Conservation (phyloP, 345 rosid genomes). For the Pugionium dolabratum region DNA sequence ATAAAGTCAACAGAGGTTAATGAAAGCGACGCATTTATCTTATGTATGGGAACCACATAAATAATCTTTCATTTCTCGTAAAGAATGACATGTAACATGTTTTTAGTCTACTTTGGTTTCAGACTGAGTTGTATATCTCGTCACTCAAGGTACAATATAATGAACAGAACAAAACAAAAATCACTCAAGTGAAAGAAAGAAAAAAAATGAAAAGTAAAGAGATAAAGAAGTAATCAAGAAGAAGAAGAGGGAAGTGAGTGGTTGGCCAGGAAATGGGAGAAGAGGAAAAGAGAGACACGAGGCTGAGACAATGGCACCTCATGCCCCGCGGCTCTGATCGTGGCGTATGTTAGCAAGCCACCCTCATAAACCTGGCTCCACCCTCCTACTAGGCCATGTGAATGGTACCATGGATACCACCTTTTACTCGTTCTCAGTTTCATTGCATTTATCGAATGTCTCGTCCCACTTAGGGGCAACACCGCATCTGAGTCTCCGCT, state of each 20-base stretch:
- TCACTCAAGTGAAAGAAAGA: background rate
- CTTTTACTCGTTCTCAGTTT: conserved; percentile 63
- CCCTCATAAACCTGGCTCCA: conserved; percentile 75
- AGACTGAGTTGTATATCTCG: background rate
- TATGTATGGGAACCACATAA: too few species aligned
- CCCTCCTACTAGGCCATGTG: conserved; percentile 69
- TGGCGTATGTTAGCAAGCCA: conserved; percentile 54
- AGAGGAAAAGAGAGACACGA: conserved; percentile 50
- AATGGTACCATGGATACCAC: conserved; percentile 89
- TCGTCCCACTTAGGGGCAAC: conserved; percentile 86
- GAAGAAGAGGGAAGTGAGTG: conserved; percentile 39
- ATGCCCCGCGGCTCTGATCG: conserved; percentile 70
- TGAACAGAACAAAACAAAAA: conserved; percentile 2
- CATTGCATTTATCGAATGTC: conserved; percentile 80
- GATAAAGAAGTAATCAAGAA: conserved; percentile 15
- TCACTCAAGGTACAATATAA: background rate
- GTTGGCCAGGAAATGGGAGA: conserved; percentile 43
- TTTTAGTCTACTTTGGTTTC: too few species aligned
- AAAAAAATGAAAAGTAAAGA: background rate
- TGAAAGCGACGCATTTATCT: too few species aligned
- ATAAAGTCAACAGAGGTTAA: too few species aligned
- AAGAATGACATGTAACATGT: too few species aligned
- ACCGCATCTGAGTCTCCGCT: conserved; percentile 95
- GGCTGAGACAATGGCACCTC: conserved; percentile 71
- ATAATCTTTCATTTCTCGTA: too few species aligned